Evolutionary conservation across 768 basidiomycete genomes (phyloP).

Genomic region (Auricularia heimuer): DNA sequence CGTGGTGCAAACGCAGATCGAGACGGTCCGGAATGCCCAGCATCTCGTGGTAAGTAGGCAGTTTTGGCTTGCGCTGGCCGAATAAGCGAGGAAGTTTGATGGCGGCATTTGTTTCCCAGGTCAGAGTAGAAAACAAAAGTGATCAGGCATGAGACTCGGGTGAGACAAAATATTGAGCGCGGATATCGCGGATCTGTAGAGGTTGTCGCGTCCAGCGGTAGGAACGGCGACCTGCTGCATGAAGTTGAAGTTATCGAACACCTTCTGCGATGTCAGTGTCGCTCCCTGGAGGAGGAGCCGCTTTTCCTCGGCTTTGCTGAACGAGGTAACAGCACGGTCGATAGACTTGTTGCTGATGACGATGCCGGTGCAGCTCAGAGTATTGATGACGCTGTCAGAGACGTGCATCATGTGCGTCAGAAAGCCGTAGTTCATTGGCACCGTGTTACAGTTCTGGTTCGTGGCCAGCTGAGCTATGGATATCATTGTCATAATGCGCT

Average conservation of each 20-base stretch:
- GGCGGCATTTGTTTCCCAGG: neutral
- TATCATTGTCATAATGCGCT: too few relatives aligned
- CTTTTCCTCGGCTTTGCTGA: neutral
- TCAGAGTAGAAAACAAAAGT: neutral
- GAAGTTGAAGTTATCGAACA: neutral
- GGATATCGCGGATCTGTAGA: neutral
- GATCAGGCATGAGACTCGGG: neutral
- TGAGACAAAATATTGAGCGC: neutral
- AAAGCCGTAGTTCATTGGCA: neutral
- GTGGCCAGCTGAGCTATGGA: neutral
- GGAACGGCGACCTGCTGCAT: neutral
- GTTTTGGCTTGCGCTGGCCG: too few relatives aligned
- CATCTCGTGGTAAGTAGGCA: too few relatives aligned
- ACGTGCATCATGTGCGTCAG: neutral
- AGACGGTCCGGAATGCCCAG: too few relatives aligned
- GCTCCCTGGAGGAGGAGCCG: neutral
- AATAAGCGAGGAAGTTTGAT: neutral
- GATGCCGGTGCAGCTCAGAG: neutral
- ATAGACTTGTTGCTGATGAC: neutral
- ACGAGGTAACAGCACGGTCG: neutral
- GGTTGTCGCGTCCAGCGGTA: neutral
- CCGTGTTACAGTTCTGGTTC: neutral
- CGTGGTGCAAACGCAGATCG: neutral
- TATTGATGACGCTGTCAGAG: neutral
- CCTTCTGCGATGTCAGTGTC: neutral